These are phyloP conservation scores for Auriculariales sp. DNA, from an alignment of 768 basidiomycete genomes.

Conservation along the genomic window DNA sequence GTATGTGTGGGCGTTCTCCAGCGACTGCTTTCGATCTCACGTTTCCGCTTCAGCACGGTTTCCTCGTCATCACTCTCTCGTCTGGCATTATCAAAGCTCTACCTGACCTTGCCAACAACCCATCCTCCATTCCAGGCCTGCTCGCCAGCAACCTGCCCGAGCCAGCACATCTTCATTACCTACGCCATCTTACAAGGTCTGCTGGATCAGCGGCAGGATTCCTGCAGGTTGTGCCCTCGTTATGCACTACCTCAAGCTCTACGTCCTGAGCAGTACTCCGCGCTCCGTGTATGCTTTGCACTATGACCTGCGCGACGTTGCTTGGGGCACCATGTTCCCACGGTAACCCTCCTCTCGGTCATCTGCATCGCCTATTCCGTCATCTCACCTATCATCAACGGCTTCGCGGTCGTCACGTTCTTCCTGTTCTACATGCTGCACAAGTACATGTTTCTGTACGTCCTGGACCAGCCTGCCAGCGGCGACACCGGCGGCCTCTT, in stretches of 20 bases:
- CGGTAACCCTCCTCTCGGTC: conserved; percentile 63
- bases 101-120: conserved; percentile 45
- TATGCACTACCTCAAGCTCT: conserved; percentile 83
- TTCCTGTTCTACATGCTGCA: conserved; percentile 53
- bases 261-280: conserved; percentile 79
- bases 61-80: conserved; percentile 76
- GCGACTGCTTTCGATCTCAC: neutral
- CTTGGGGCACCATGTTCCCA: conserved; percentile 69
- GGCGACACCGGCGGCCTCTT: conserved; percentile 85
- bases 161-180: conserved; percentile 85
- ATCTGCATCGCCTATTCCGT: conserved; percentile 80
- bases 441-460: conserved; percentile 70
- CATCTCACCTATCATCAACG: conserved; percentile 89
- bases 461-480: conserved; percentile 49
- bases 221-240: conserved; percentile 60
- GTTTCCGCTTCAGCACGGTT: conserved; percentile 63
- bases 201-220: conserved; percentile 69
- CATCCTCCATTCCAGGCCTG: conserved; percentile 48
- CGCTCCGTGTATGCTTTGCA: conserved; percentile 75
- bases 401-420: conserved; percentile 71
- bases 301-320: conserved; percentile 49
- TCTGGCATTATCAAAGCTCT: conserved; percentile 74
- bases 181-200: conserved; percentile 75
- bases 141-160: conserved; percentile 67
- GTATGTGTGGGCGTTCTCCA: conserved; percentile 30